A percentile compares a stretch with the other conserved stretches of the same genome.
Conservation (phyloP, 129 eudicot genomes). For the Flaveria brownii region DNA sequence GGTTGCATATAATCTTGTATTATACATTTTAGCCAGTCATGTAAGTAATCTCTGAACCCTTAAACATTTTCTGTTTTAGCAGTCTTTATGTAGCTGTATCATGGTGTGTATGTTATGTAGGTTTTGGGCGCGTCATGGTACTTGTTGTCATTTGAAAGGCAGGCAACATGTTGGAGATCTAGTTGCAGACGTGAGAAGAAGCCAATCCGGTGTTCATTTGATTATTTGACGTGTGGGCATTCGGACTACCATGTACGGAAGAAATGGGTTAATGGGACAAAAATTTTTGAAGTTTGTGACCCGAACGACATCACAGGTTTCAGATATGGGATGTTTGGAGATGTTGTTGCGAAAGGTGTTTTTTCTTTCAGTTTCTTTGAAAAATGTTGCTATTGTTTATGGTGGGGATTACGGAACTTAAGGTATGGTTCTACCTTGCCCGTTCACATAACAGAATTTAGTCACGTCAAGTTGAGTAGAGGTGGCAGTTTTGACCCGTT, state of each 20-base stretch:
- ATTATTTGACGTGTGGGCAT: conserved; percentile 67
- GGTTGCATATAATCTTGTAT: conserved; percentile 80
- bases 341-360: conserved; percentile 62
- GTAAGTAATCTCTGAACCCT: conserved; percentile 45
- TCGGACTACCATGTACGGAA: conserved; percentile 32
- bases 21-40: conserved; percentile 91
- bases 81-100: conserved; percentile 3
- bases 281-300: conserved; percentile 44
- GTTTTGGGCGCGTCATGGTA: conserved; percentile 92
- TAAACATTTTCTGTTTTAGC: not conserved
- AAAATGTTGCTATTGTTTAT: conserved; percentile 78
- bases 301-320: conserved; percentile 44
- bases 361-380: conserved; percentile 56
- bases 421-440: conserved; percentile 47
- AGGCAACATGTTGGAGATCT: conserved; percentile 76
- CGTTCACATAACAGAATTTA: not conserved
- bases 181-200: conserved; percentile 46
- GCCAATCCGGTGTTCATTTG: conserved; percentile 42
- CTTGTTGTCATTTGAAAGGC: conserved; percentile 70
- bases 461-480: not conserved
- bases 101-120: conserved; percentile 39
- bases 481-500: not conserved
- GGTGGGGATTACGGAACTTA: conserved; percentile 92
- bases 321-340: conserved; percentile 71
- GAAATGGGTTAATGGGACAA: conserved; percentile 58